Conservation (phyloP, 441 rosid genomes). For the Erysimum cheiri region DNA sequence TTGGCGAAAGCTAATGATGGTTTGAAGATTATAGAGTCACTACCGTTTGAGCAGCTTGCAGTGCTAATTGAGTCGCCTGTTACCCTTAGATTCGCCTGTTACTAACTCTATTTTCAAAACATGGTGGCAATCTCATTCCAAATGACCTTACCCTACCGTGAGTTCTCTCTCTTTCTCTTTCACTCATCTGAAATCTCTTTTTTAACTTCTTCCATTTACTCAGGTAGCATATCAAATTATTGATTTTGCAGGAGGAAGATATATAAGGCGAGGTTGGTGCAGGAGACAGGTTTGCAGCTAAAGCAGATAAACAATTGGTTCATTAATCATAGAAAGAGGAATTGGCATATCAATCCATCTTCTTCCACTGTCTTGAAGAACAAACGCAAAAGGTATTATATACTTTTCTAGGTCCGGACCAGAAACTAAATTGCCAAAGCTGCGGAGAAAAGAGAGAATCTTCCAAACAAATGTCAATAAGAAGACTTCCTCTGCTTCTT, state of each 20-base stretch:
- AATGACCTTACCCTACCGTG: no score
- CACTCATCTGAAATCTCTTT: no score
- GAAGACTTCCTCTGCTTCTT: slow-evolving; percentile 76
- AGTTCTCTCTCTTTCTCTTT: no score
- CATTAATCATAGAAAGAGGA: slow-evolving; percentile 95
- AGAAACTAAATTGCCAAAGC: slow-evolving; percentile 77
- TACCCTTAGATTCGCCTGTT: slow-evolving; percentile 48
- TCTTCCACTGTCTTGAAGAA: slow-evolving; percentile 80
- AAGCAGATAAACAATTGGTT: slow-evolving; percentile 99
- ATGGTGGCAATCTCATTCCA: no score
- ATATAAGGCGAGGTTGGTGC: slow-evolving; percentile 78
- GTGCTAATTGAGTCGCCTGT: slow-evolving; percentile 64
- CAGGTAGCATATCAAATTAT: no score
- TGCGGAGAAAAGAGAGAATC: slow-evolving; percentile 75
- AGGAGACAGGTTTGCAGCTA: slow-evolving; percentile 93
- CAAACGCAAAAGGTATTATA: slow-evolving; percentile 85
- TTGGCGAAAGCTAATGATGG: no score
- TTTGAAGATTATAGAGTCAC: slow-evolving; percentile 1
- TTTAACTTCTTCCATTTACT: no score
- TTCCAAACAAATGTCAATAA: slow-evolving; percentile 76
- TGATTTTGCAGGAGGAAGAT: no score
- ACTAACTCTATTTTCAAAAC: no score
- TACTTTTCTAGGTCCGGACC: slow-evolving; percentile 57
- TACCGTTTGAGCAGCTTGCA: slow-evolving; percentile 93
- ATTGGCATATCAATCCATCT: slow-evolving; percentile 96